Evolutionary conservation across 768 basidiomycete genomes (phyloP), one percentile per base, ranked within the genome.

Genomic region (Lentinula boryana): DNA sequence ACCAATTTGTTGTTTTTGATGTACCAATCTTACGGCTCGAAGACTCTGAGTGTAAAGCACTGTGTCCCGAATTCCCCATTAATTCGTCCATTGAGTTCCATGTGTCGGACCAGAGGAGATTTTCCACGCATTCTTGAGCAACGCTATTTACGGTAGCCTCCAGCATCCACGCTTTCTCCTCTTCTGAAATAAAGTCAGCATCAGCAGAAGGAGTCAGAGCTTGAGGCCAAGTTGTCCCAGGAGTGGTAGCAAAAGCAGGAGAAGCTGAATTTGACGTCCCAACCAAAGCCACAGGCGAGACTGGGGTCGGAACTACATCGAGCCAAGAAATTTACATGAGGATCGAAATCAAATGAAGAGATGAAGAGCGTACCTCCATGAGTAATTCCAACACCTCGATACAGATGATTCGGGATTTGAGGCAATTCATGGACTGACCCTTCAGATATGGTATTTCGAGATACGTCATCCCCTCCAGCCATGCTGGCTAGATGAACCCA

Each of bases 271-370:
- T 81, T 1, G 84, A 75, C 1, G 82, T 79, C 4, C 87, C 87
- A 35, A 89, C 73, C 0, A 78, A 76, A 1, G 88, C 87, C 4
- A 89, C 90, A 18, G 92, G 92, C 0, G 91, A 93, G 2, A 93
- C 89, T 1, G 92, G 92, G 0, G 92, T 94, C 1, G 90, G 91
- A 0, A 87, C 91, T 12, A 21, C 12, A 31, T 32, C 23, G 6
- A 16, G 77, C 78, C 8, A 66, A 66, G 8, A 71, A 68, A 2
- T 69, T 56, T 18, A 3, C 27, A n/a, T 10, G 23, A 23, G 15
- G 15, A 6, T 23, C 35, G 16, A 16, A 32, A 16, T 4, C 5
- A 2, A n/a, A 38, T 1, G 9, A 15, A 16, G n/a, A 10, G 18
- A 36, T 36, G 4, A 15, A 58, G 12, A 15, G 5, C 41, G 50